These are phyloP conservation scores for Cordyceps tenuipes DNA, from an alignment of 2,329 filamentous ascomycete genomes.

Conservation along the genomic window DNA sequence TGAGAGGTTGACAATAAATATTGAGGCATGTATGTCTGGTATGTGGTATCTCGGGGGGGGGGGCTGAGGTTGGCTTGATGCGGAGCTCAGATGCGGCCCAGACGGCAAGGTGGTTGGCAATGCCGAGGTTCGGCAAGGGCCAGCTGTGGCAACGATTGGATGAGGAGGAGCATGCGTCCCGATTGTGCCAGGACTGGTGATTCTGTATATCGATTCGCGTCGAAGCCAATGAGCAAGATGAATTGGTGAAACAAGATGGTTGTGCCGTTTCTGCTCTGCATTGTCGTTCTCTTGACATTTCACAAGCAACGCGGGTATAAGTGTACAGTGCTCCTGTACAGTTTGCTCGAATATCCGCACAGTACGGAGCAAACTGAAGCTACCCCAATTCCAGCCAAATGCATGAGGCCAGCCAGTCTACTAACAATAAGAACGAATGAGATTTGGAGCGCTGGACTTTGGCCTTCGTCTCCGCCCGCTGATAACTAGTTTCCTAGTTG, in stretches of 20 bases:
- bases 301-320: not conserved
- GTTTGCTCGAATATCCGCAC: not conserved
- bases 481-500: not conserved
- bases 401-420: not conserved
- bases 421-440: too few relatives aligned
- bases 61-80: not conserved
- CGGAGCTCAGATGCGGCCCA: not conserved
- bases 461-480: slow-evolving; percentile 1
- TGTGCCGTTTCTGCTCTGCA: not conserved
- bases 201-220: too few relatives aligned
- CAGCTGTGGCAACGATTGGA: not conserved
- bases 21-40: not conserved
- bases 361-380: slow-evolving; percentile 1
- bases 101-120: not conserved
- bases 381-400: not conserved
- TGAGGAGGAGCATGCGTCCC: not conserved
- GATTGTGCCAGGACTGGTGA: too few relatives aligned
- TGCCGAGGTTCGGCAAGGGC: slow-evolving; percentile 8
- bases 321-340: not conserved
- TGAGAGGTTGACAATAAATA: not conserved
- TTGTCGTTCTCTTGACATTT: not conserved
- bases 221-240: too few relatives aligned
- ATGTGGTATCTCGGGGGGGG: not conserved
- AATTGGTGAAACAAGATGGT: not conserved
- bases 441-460: not conserved